These are phyloP conservation scores for Senna siamea DNA, from an alignment of 306 rosid genomes.

Conservation along the genomic window DNA sequence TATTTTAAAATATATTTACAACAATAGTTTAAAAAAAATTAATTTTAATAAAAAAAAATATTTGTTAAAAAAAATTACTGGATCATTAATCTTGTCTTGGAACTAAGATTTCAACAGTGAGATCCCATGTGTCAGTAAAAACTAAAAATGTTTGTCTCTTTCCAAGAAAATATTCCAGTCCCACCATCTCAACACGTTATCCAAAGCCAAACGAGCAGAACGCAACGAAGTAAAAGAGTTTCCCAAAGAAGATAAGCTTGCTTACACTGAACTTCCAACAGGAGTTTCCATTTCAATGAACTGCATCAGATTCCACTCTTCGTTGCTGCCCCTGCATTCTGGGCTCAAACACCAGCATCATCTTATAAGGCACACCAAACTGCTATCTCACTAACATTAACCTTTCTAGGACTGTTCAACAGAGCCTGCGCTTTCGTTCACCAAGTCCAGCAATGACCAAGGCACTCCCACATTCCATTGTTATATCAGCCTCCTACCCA, in stretches of 20 bases:
- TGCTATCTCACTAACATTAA: slow-evolving; percentile 25
- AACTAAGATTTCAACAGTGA: too few relatives aligned
- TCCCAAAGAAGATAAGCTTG: background rate
- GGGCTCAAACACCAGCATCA: too few relatives aligned
- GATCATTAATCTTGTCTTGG: too few relatives aligned
- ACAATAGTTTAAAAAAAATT: too few relatives aligned
- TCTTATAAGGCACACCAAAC: slow-evolving; percentile 19
- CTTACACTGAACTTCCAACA: background rate
- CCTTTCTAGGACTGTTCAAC: slow-evolving; percentile 21
- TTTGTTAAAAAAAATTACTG: too few relatives aligned
- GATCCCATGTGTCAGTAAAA: too few relatives aligned
- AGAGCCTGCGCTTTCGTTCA: slow-evolving; percentile 28
- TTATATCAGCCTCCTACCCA: slow-evolving; percentile 38
- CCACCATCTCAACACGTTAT: slow-evolving; percentile 9
- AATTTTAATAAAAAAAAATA: too few relatives aligned
- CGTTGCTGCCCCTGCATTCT: too few relatives aligned
- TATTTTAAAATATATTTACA: too few relatives aligned
- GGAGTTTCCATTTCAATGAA: slow-evolving; percentile 26
- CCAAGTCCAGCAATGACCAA: slow-evolving; percentile 34
- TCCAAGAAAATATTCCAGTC: too few relatives aligned
- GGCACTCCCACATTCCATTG: slow-evolving; percentile 48
- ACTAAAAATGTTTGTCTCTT: background rate
- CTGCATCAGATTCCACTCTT: too few relatives aligned
- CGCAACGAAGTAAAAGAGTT: background rate
- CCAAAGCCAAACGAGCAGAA: background rate